Percentiles rank a stretch among this genome's conserved stretches.
Evolutionary conservation across 495 filamentous ascomycete species (phyloP).

Genomic region (Poronia punctata): DNA sequence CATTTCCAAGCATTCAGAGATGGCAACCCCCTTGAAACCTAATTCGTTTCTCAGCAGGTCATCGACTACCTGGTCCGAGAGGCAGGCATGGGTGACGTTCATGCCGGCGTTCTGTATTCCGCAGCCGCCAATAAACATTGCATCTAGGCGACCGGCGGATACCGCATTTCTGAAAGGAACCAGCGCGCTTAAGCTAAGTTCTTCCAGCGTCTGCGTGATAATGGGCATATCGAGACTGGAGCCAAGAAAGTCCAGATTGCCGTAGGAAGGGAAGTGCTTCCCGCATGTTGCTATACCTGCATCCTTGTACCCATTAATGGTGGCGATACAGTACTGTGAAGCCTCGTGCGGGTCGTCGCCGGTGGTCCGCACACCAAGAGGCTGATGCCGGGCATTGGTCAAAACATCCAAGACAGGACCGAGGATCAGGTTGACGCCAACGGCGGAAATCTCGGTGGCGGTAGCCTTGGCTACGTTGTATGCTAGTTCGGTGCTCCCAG

Average conservation of each 20-base stretch:
- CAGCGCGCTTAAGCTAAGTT: conserved; percentile 73
- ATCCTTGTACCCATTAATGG: conserved; percentile 83
- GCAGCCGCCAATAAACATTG: conserved; percentile 89
- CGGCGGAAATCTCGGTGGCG: conserved; percentile 74
- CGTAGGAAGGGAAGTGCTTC: conserved; percentile 90
- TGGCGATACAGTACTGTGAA: conserved; percentile 77
- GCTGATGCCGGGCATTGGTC: conserved; percentile 81
- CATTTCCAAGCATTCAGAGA: conserved; percentile 94
- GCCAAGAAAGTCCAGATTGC: conserved; percentile 84
- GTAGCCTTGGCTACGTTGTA: conserved; percentile 81
- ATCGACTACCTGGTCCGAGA: conserved; percentile 85
- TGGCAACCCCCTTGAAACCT: conserved; percentile 82
- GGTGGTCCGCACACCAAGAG: conserved; percentile 72
- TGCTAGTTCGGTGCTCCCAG: conserved; percentile 67
- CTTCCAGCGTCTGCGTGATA: conserved; percentile 84
- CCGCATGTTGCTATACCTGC: conserved; percentile 78
- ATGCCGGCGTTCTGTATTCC: conserved; percentile 80
- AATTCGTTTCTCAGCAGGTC: conserved; percentile 74
- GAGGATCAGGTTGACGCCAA: conserved; percentile 86
- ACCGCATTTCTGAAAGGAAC: conserved; percentile 86
- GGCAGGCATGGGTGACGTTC: conserved; percentile 86
- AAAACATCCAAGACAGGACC: conserved; percentile 86
- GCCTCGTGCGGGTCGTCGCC: conserved; percentile 88
- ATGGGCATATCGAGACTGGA: conserved; percentile 81
- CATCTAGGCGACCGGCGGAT: conserved; percentile 65